Base-by-base conservation (phyloP, 495 filamentous ascomycete species). In the Ramalina intermedia region DNA sequence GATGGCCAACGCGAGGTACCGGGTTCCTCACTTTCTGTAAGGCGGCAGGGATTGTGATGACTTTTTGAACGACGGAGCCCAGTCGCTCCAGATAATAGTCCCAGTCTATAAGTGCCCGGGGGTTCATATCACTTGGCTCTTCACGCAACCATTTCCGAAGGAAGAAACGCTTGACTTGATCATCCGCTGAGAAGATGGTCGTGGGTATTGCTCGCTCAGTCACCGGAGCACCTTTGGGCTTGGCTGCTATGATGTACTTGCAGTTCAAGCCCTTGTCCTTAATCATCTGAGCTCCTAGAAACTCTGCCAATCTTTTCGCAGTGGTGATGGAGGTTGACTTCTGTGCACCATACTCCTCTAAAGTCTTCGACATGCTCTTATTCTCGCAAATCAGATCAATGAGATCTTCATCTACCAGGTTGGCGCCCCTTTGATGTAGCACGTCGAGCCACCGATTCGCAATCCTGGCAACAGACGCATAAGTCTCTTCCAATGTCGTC, bases 301-400 rank as follows among this genome's bases (percentile, higher is more conserved):
- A 99, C 57, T 96, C 93, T 24, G 91, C 91, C 16, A 99, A 66
- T 41, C 91, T 85, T 58, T 81, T 88, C n/a, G 91, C 91, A 0
- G 91, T 99, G 1, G 91, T 99, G 62, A 99, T 99, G 2, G 91
- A 94, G 6, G 91, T 96, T 0, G 89, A 95, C 62, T 99, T 99
- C 56, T 96, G 91, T 6, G 69, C 69, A 24, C 89, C 91, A 60
- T 99, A 99, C 63, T 99, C 91, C 52, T 91, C 90, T 12, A 99
- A 69, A 0, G 93, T 85, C 66, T 99, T 99, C 12, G 80, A 70
- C 91, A 99, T 99, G 65, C 81, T 96, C 66, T 89, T 80, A 64
- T 99, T 99, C 62, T 99, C 91, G 41, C 84, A 94, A 76, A 99
- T 99, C 36, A 99, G 80, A 58, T 99, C 89, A 58, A 99, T 96